phyloP scores from a whole-genome alignment of 495 filamentous ascomycete species.

The Xylaria acuta region DNA sequence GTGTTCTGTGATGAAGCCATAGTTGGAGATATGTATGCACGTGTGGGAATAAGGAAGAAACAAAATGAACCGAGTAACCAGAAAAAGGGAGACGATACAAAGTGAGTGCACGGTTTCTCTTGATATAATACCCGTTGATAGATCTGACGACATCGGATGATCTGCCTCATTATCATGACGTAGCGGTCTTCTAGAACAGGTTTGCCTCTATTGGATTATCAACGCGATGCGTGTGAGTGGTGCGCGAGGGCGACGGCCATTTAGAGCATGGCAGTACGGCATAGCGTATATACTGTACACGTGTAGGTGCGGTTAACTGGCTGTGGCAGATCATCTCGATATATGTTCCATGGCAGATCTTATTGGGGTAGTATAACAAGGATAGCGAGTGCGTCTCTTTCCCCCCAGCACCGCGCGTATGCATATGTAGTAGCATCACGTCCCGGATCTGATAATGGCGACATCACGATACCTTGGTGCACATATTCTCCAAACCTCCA shows the following conservation, averaged over 20 bases:
- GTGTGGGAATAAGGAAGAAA: background rate
- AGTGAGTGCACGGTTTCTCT: background rate
- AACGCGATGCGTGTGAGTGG: background rate
- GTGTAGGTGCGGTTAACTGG: background rate
- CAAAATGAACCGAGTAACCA: background rate
- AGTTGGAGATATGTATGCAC: background rate
- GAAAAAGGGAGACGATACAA: background rate
- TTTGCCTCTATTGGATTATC: background rate
- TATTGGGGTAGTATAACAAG: constrained; percentile 7
- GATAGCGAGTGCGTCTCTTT: constrained; percentile 1
- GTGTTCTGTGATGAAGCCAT: background rate
- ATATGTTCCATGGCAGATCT: constrained; percentile 2
- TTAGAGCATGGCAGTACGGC: background rate
- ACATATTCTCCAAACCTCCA: background rate
- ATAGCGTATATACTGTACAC: background rate
- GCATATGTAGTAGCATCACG: constrained; percentile 15
- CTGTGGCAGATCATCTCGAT: background rate
- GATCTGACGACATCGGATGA: background rate
- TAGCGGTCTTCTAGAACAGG: constrained; percentile 5
- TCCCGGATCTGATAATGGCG: background rate
- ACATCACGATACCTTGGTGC: background rate
- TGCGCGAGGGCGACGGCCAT: constrained; percentile 2
- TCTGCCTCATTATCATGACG: constrained; percentile 10
- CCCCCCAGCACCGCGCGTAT: background rate
- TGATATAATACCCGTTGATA: background rate